A percentile compares a stretch with the other conserved stretches of the same genome.
Evolutionary conservation across 176 grass and related monocot genomes (phyloP).

Genomic region (maize (Zea mays)): DNA sequence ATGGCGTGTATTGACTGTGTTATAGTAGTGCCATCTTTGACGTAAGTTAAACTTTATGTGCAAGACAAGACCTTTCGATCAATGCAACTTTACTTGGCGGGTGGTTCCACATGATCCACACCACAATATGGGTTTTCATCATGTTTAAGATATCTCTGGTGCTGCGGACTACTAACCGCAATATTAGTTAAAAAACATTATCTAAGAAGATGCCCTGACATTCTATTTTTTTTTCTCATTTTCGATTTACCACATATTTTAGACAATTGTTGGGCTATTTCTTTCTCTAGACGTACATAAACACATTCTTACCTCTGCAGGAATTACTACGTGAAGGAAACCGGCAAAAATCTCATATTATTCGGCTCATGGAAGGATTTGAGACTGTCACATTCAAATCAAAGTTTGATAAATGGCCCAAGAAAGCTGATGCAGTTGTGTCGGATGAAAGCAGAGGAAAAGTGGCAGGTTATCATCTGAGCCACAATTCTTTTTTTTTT

Average conservation of each 20-base stretch:
- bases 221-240: neutral
- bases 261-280: neutral
- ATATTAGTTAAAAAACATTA: neutral
- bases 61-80: constrained; percentile 6
- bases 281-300: constrained; percentile 1
- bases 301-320: constrained; percentile 46
- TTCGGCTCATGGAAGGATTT: constrained; percentile 95
- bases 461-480: constrained; percentile 77
- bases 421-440: constrained; percentile 85
- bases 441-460: constrained; percentile 97
- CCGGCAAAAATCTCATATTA: constrained; percentile 69
- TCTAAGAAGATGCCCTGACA: neutral
- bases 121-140: neutral
- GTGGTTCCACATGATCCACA: neutral
- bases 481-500: constrained; percentile 11
- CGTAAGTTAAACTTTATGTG: neutral
- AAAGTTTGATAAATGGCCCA: constrained; percentile 91
- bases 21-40: constrained; percentile 13
- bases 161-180: neutral
- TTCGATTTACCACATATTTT: neutral
- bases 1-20: neutral
- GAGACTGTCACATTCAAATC: constrained; percentile 86
- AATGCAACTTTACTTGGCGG: constrained; percentile 3
- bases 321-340: constrained; percentile 67
- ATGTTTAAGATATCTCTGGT: neutral